These are phyloP conservation scores for Leccinum rimulosum DNA, from an alignment of 768 basidiomycete genomes.

Conservation along the genomic window DNA sequence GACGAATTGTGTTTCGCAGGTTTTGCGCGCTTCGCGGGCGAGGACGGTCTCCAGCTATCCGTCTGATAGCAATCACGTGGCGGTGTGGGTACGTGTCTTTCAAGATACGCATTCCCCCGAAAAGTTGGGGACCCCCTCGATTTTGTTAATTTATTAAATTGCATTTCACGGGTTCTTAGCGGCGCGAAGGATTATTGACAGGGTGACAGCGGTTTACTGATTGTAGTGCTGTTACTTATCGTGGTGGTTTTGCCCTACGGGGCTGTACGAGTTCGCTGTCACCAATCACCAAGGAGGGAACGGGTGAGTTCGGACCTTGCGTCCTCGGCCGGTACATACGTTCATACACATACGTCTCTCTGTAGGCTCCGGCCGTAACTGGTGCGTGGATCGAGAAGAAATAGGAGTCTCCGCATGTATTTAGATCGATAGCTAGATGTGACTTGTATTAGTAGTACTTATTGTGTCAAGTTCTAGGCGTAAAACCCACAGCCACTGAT, in stretches of 20 bases:
- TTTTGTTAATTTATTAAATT: not conserved
- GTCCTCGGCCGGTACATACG: not conserved
- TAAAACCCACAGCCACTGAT: not conserved
- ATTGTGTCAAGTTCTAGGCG: not conserved
- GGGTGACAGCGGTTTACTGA: not conserved
- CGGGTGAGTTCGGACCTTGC: not conserved
- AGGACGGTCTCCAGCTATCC: not conserved
- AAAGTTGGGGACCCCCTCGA: not conserved
- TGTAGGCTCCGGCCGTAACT: not conserved
- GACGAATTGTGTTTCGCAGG: not conserved
- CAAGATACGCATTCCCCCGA: not conserved
- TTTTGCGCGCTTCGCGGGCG: not conserved
- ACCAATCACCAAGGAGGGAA: not conserved
- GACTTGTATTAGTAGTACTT: not conserved
- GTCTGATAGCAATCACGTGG: not conserved
- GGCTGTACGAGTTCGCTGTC: not conserved
- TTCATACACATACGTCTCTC: not conserved
- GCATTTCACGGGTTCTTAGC: not conserved
- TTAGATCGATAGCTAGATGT: not conserved
- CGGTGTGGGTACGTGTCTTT: not conserved
- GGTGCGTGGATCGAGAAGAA: not conserved
- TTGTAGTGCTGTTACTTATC: not conserved
- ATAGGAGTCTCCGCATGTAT: not conserved
- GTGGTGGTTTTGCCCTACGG: not conserved
- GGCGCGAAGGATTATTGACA: not conserved